Evolutionary conservation across 129 eudicot genomes (phyloP).

Genomic region (Mikania micrantha): DNA sequence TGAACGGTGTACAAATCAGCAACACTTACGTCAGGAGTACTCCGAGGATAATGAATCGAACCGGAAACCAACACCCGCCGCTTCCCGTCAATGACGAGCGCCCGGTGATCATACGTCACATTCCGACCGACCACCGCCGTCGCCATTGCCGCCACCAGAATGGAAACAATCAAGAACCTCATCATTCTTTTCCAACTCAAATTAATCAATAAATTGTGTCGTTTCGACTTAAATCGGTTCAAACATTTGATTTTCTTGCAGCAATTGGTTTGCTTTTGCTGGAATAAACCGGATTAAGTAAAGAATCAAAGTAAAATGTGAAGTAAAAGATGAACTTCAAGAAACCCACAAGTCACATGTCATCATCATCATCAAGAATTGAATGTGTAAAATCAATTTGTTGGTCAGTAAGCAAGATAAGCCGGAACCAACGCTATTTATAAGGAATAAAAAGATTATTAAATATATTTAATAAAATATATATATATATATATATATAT

Average conservation of each 20-base stretch:
- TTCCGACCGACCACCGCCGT: conserved; percentile 49
- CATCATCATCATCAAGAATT: background rate
- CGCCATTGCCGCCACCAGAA: conserved; percentile 25
- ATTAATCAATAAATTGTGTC: background rate
- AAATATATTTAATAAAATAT: background rate
- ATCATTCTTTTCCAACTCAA: background rate
- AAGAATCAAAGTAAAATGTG: conserved; percentile 22
- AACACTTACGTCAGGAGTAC: conserved; percentile 77
- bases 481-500: no score
- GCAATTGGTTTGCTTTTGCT: conserved; percentile 30
- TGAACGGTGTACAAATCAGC: background rate
- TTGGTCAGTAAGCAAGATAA: conserved; percentile 14
- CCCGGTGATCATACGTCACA: conserved; percentile 93
- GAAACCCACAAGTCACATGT: conserved; percentile 15
- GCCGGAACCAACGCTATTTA: background rate
- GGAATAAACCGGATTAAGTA: conserved; percentile 16
- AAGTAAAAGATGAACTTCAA: conserved; percentile 20
- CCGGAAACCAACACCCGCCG: conserved; percentile 81
- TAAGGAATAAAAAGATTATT: background rate
- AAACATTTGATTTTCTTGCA: conserved; percentile 15
- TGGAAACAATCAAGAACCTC: conserved; percentile 23
- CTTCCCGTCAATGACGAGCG: conserved; percentile 82
- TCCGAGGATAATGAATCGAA: conserved; percentile 94
- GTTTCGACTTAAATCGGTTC: background rate
- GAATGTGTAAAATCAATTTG: background rate